Percentiles rank a stretch among this genome's conserved stretches.
Evolutionary conservation across 73 alveolate species (phyloP).

Genomic region (Paramecium octaurelia): DNA sequence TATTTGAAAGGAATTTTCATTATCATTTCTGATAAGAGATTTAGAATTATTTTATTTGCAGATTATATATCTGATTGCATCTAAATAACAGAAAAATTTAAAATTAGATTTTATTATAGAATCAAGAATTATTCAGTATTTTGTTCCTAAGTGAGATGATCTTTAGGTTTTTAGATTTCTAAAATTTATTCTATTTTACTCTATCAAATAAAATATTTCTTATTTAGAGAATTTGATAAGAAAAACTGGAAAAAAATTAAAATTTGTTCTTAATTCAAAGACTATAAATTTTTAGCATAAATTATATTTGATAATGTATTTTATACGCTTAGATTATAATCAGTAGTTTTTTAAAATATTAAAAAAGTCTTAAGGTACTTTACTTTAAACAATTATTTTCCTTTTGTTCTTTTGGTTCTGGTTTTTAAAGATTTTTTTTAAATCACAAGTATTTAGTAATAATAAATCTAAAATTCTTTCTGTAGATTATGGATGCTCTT

Average conservation of each 20-base stretch:
- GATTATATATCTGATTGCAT: too few species aligned
- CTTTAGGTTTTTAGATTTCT: too few species aligned
- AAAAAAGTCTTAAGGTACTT: slow-evolving; percentile 7
- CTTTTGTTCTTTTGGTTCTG: not conserved
- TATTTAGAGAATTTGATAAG: not conserved
- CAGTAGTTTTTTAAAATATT: not conserved
- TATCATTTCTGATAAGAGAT: too few species aligned
- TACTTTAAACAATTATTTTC: slow-evolving; percentile 9
- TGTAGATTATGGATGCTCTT: not conserved
- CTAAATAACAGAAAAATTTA: too few species aligned
- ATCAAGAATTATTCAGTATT: too few species aligned
- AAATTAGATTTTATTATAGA: too few species aligned
- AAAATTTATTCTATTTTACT: too few species aligned
- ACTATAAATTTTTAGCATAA: not conserved
- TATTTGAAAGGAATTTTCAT: too few species aligned
- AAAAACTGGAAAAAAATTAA: not conserved
- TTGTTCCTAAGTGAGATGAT: too few species aligned
- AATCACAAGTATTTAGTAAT: slow-evolving; percentile 5
- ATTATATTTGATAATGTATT: not conserved
- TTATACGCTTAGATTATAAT: not conserved
- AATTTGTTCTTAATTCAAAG: not conserved
- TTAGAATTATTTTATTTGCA: too few species aligned
- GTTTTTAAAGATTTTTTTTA: not conserved
- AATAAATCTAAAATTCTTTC: not conserved
- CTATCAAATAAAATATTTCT: too few species aligned